Base-by-base conservation (phyloP, 768 basidiomycete species). In the Kwoniella mangroviensis region DNA sequence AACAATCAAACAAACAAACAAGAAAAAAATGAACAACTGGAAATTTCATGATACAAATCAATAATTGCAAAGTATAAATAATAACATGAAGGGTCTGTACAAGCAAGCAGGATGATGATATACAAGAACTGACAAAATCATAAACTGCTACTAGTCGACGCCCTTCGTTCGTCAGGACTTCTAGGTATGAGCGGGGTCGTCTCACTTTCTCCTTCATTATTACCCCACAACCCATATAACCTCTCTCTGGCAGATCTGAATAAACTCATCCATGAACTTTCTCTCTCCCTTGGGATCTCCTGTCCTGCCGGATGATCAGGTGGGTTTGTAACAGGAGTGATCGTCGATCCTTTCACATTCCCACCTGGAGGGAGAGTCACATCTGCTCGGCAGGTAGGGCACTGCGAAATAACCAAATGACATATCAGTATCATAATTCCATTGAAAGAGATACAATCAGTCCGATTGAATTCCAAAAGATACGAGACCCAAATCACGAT, bases 301-400 rank as follows among this genome's bases (percentile, higher is more conserved):
- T 40, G 58, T 17, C n/a, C 49, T 2, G 40, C 34, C 6, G 17
- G 17, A 43, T 45, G 43, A 7, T 52, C n/a, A 21, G 26, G 17
- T 12, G 66, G 53, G 49, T 66, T 55, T 2, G 43, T 45, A 6
- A 76, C 75, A 2, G 75, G 78, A 17, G 73, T 76, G 45, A 78
- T 45, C 22, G 66, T 72, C n/a, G 64, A 67, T 42, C 71, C 69
- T 22, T 67, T 68, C 9, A 68, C 28, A 17, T 21, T 51, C 12
- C 69, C 68, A 3, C 75, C 69, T 6, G 74, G 72, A 2, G 81
- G 84, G 3, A 79, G 59, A 1, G 94, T 96, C 58, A 97, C 93
- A 79, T 97, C 94, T 59, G 92, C 90, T 82, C 95, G 93, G 85
- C 94, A 97, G 2, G 94, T 86, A 5, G 94, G 94, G 76, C 94